phyloP scores from a whole-genome alignment of 2,329 filamentous ascomycete species.

The Penicillium sumatraense region DNA sequence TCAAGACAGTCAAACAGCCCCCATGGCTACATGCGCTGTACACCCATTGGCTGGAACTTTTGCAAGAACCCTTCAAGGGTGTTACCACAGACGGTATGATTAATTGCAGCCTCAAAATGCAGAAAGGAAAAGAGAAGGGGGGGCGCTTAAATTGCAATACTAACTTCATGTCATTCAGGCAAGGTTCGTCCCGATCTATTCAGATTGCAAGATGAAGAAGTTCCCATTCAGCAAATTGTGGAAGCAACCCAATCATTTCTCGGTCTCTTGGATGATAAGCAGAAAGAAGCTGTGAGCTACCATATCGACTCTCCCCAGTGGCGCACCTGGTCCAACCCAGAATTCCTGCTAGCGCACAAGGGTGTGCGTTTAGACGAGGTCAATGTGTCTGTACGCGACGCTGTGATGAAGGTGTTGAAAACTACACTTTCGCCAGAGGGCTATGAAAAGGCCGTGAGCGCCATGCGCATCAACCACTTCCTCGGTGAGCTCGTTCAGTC shows the following conservation, averaged over 20 bases:
- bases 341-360: constrained; percentile 71
- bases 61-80: constrained; percentile 70
- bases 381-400: constrained; percentile 47
- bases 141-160: constrained; percentile 6
- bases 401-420: constrained; percentile 61
- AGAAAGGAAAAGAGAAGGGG: too few species aligned
- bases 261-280: constrained; percentile 51
- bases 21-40: constrained; percentile 70
- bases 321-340: constrained; percentile 74
- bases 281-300: constrained; percentile 57
- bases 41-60: constrained; percentile 61
- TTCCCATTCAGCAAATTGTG: constrained; percentile 64
- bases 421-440: constrained; percentile 69
- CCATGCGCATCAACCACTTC: constrained; percentile 77
- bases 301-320: constrained; percentile 73
- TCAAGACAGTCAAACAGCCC: constrained; percentile 63
- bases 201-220: constrained; percentile 64
- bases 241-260: constrained; percentile 55
- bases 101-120: too few species aligned
- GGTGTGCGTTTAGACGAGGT: constrained; percentile 73
- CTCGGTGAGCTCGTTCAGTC: constrained; percentile 69
- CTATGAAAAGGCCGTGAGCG: constrained; percentile 69
- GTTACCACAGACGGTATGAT: constrained; percentile 68
- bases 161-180: constrained; percentile 41
- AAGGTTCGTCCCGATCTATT: constrained; percentile 60